Evolutionary conservation across 768 basidiomycete genomes (phyloP), one percentile per base, ranked within the genome.

Genomic region (Amylocystis lapponica): DNA sequence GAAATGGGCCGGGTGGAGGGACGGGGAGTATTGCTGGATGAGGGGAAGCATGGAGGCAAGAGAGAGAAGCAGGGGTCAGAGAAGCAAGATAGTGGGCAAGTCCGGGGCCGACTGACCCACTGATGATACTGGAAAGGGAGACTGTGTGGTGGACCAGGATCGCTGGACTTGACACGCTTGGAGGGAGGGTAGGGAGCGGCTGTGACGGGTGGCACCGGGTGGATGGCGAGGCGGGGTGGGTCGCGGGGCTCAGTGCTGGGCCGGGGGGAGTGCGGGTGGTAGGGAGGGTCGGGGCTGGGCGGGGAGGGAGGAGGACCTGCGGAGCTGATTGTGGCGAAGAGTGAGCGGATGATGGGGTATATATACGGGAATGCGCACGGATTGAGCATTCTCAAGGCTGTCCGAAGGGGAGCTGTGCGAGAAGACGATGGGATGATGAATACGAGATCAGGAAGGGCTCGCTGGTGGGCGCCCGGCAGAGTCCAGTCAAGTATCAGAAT

Each of bases 371-470:
- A 44, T 32, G 51, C 50, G 42, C 41, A 53, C 49, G 48, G 45
- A 43, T 46, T 47, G 51, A 41, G 45, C 55, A 56, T 55, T 47
- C 43, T 46, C 46, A 52, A 55, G 57, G 50, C 57, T 55, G 57
- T 55, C 50, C 50, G 42, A n/a, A n/a, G n/a, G 47, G 50, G 38
- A 46, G 46, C 50, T 52, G 56, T 50, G 50, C 52, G 52, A 36
- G 52, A 54, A 49, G 53, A 48, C 48, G 50, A 51, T 51, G 55
- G 47, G 42, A 44, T 54, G 55, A 56, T 56, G 50, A 56, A n/a
- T 39, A 20, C 27, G 23, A 22, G 27, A 39, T 39, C 38, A 39
- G 19, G 38, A 39, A 39, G 36, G 27, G 38, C 16, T 23, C 17
- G 22, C 12, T 20, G 38, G 27, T 29, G 38, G 27, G 27, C 38